A percentile compares a stretch with the other conserved stretches of the same genome.
phyloP scores from a whole-genome alignment of 345 rosid genomes.

The Salix koriyanagi region DNA sequence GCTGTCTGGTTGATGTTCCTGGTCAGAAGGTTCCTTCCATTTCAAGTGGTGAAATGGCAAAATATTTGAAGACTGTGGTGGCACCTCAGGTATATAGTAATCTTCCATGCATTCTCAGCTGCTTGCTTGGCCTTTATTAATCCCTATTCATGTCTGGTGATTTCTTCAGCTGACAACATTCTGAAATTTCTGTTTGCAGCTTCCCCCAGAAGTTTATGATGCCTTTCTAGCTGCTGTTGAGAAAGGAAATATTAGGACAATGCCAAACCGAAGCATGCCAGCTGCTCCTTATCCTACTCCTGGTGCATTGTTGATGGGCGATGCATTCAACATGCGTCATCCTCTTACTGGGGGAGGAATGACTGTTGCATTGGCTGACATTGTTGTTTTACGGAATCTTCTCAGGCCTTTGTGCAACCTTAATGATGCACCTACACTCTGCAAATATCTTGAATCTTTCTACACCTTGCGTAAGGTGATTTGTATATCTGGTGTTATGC shows the following conservation, averaged over 20 bases:
- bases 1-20: slow-evolving; percentile 20
- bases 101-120: too few relatives aligned
- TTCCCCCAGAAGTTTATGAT: slow-evolving; percentile 5
- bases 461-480: slow-evolving; percentile 20
- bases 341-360: slow-evolving; percentile 24
- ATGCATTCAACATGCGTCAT: slow-evolving; percentile 26
- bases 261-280: slow-evolving; percentile 25
- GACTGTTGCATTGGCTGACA: slow-evolving; percentile 18
- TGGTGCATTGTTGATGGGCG: slow-evolving; percentile 22
- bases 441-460: slow-evolving; percentile 21
- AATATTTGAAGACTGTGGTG: slow-evolving; percentile 13
- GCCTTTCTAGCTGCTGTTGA: slow-evolving; percentile 13
- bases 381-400: slow-evolving; percentile 17
- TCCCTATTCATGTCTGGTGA: background rate
- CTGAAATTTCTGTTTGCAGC: background rate
- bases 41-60: slow-evolving; percentile 22
- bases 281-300: slow-evolving; percentile 20
- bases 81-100: slow-evolving; percentile 14
- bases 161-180: too few relatives aligned
- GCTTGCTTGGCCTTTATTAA: background rate
- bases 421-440: slow-evolving; percentile 10
- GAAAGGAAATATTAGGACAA: slow-evolving; percentile 13
- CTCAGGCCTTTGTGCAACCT: slow-evolving; percentile 15
- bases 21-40: slow-evolving; percentile 21
- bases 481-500: background rate